Evolutionary conservation across 1,284 basidiomycete species (phyloP).

Genomic region (Phaffia rhodozyma): DNA sequence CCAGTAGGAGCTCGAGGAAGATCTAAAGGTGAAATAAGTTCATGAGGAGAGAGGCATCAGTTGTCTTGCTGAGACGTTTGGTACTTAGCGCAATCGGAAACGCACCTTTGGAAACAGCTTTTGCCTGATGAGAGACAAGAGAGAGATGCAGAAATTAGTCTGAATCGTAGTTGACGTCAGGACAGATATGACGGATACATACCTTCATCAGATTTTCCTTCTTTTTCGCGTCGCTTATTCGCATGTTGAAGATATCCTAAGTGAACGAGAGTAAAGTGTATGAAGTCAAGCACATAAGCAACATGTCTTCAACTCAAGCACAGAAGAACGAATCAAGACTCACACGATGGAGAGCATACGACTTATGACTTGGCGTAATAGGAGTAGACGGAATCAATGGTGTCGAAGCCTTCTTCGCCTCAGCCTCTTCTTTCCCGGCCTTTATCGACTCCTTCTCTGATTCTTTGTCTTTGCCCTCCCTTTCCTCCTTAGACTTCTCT

Average conservation of each 20-base stretch:
- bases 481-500: background rate
- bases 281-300: too few relatives aligned
- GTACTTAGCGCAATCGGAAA: too few relatives aligned
- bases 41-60: too few relatives aligned
- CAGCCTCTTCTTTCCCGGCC: background rate
- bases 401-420: background rate
- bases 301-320: too few relatives aligned
- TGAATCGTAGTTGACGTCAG: too few relatives aligned
- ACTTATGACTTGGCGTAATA: background rate
- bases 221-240: constrained; percentile 6
- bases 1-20: too few relatives aligned
- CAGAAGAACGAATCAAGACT: too few relatives aligned
- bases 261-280: too few relatives aligned
- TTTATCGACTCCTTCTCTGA: background rate
- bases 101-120: constrained; percentile 11
- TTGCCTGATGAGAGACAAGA: background rate
- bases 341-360: constrained; percentile 8
- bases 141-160: background rate
- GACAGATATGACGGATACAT: background rate
- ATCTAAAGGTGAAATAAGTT: too few relatives aligned
- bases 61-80: too few relatives aligned
- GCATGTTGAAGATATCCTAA: constrained; percentile 6
- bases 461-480: background rate
- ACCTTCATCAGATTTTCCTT: constrained; percentile 10
- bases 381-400: background rate